Conservation (phyloP, 2,329 filamentous ascomycete species). For the Aspergillus fumigatiaffinis region DNA sequence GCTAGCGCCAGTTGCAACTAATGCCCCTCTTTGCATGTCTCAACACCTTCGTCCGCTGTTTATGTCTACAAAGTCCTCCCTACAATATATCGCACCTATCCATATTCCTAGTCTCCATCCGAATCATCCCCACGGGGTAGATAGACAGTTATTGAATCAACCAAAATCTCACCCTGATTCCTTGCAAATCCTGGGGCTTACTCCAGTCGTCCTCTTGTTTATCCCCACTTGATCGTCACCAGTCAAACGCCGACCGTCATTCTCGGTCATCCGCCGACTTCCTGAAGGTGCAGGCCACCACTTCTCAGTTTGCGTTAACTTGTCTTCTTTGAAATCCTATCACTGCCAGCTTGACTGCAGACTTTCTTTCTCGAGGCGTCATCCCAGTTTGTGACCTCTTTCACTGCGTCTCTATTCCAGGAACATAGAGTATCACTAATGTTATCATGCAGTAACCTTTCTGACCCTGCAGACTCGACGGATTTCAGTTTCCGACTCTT, state of each 20-base stretch:
- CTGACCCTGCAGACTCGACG: not conserved
- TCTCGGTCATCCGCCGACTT: slow-evolving; percentile 1
- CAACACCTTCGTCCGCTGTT: not conserved
- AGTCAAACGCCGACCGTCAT: slow-evolving; percentile 12
- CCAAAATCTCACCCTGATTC: slow-evolving; percentile 6
- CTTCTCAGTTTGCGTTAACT: not conserved
- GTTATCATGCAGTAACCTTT: not conserved
- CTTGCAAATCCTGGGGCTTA: slow-evolving; percentile 4
- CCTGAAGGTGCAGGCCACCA: not conserved
- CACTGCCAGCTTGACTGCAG: not conserved
- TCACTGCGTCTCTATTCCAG: not conserved
- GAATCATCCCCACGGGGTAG: slow-evolving; percentile 12
- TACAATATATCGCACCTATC: not conserved
- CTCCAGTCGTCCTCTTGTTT: slow-evolving; percentile 7
- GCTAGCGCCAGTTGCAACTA: not conserved
- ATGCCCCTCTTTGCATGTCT: not conserved
- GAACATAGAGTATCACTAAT: not conserved
- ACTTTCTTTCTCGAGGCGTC: not conserved
- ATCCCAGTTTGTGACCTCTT: not conserved
- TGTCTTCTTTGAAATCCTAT: not conserved
- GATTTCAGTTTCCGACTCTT: slow-evolving; percentile 13
- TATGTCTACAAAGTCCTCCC: not conserved
- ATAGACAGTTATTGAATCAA: slow-evolving; percentile 2
- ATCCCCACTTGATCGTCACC: slow-evolving; percentile 9
- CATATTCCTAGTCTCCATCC: not conserved